These are phyloP conservation scores for Camelina sativa DNA, from an alignment of 345 rosid genomes.

Conservation along the genomic window DNA sequence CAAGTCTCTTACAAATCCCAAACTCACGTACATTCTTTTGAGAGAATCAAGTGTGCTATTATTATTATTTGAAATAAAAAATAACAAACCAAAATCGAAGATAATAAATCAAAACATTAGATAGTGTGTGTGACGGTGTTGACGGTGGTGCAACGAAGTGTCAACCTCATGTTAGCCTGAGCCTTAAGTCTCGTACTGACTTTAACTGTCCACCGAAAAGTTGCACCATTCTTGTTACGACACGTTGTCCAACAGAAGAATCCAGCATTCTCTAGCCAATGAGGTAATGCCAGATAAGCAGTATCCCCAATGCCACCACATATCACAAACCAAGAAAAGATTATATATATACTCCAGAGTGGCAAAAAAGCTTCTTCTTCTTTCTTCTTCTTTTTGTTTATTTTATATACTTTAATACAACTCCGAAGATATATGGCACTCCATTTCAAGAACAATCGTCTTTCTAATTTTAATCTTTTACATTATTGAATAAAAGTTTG, in stretches of 20 bases:
- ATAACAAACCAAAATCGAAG: neutral
- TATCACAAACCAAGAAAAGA: neutral
- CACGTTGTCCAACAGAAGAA: conserved; percentile 26
- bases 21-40: neutral
- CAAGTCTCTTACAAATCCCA: conserved; percentile 30
- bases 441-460: conserved; percentile 29
- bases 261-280: conserved; percentile 33
- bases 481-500: conserved; percentile 6
- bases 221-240: conserved; percentile 16
- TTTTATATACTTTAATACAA: neutral
- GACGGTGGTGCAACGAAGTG: conserved; percentile 42
- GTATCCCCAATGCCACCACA: conserved; percentile 29
- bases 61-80: neutral
- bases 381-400: conserved; percentile 16
- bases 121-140: conserved; percentile 36
- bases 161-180: conserved; percentile 39
- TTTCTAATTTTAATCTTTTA: neutral
- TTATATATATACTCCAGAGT: conserved; percentile 40
- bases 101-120: neutral
- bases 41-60: neutral
- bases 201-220: conserved; percentile 41
- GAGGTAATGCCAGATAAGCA: conserved; percentile 25
- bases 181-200: conserved; percentile 44
- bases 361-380: conserved; percentile 38
- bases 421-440: conserved; percentile 31